phyloP scores from a whole-genome alignment of 768 basidiomycete genomes.

The Termitomyces sp. region DNA sequence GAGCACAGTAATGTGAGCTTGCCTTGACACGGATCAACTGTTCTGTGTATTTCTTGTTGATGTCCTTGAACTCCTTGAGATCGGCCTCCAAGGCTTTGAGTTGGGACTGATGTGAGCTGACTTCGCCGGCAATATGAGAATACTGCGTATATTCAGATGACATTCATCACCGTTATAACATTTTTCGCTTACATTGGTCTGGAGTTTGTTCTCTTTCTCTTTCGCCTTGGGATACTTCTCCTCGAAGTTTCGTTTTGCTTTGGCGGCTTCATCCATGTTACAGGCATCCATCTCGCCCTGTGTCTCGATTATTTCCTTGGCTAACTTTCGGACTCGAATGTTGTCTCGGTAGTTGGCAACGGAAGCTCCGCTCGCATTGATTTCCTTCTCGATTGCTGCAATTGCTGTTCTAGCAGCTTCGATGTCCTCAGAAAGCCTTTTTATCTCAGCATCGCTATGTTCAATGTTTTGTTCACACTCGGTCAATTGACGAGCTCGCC shows the following conservation, averaged over 20 bases:
- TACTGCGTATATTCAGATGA: constrained; percentile 40
- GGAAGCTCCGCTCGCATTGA: constrained; percentile 67
- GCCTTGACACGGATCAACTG: constrained; percentile 96
- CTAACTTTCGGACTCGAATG: constrained; percentile 65
- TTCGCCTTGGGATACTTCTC: constrained; percentile 70
- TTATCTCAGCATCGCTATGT: constrained; percentile 30
- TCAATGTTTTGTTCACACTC: constrained; percentile 55
- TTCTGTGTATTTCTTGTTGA: constrained; percentile 80
- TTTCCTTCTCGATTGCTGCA: constrained; percentile 65
- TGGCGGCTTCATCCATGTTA: constrained; percentile 84
- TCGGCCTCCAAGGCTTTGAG: constrained; percentile 63
- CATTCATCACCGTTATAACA: not conserved
- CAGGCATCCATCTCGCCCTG: constrained; percentile 66
- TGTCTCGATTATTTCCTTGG: constrained; percentile 57
- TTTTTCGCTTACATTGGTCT: constrained; percentile 48
- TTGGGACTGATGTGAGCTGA: constrained; percentile 66
- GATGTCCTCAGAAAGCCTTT: constrained; percentile 29
- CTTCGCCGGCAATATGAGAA: constrained; percentile 77
- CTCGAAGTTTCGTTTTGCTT: constrained; percentile 80
- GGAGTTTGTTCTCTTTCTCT: constrained; percentile 64
- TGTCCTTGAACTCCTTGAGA: constrained; percentile 79
- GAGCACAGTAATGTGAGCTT: constrained; percentile 8
- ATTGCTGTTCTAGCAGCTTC: constrained; percentile 38
- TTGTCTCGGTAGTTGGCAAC: constrained; percentile 78
- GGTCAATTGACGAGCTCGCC: constrained; percentile 51